These are phyloP conservation scores for Botryosphaeria dothidea DNA, from an alignment of 2,329 filamentous ascomycete species.

Conservation along the genomic window DNA sequence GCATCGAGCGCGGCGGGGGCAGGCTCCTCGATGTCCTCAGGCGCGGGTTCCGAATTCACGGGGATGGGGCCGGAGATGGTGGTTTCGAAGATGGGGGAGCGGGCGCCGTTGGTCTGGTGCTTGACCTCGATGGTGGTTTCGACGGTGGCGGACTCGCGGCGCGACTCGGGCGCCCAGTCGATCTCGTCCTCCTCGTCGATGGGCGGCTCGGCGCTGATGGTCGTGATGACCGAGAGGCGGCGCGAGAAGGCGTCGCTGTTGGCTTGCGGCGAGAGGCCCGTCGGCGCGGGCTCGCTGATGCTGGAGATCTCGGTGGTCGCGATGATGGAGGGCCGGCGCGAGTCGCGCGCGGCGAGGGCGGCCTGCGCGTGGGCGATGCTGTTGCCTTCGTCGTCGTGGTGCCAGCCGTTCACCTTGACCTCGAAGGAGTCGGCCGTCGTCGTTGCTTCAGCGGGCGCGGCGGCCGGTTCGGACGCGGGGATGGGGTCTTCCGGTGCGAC, in stretches of 20 bases:
- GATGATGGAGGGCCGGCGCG: conserved; percentile 3
- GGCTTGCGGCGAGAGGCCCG: not conserved
- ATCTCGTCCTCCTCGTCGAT: conserved; percentile 2
- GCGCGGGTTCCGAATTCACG: not conserved
- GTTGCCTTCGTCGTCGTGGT: not conserved
- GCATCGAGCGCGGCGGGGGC: not conserved
- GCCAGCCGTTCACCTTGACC: conserved; percentile 8
- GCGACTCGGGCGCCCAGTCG: not conserved
- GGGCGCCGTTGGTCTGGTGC: not conserved
- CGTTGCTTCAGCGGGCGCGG: too few species aligned
- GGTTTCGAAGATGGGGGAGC: not conserved
- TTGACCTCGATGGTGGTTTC: conserved; percentile 7
- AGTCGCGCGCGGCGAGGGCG: too few species aligned
- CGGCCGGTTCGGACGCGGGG: not conserved
- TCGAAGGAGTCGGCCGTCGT: not conserved
- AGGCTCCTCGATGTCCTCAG: not conserved
- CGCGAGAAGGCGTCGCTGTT: not conserved
- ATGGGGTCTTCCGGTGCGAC: not conserved
- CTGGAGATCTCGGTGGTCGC: not conserved
- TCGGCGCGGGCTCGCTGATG: not conserved
- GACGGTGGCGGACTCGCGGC: conserved; percentile 6
- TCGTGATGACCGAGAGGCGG: conserved; percentile 8
- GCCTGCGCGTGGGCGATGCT: not conserved
- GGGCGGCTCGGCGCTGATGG: conserved; percentile 13
- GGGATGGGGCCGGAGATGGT: conserved; percentile 2